phyloP scores from a whole-genome alignment of 2,329 filamentous ascomycete species.

The Cercospora berteroae region DNA sequence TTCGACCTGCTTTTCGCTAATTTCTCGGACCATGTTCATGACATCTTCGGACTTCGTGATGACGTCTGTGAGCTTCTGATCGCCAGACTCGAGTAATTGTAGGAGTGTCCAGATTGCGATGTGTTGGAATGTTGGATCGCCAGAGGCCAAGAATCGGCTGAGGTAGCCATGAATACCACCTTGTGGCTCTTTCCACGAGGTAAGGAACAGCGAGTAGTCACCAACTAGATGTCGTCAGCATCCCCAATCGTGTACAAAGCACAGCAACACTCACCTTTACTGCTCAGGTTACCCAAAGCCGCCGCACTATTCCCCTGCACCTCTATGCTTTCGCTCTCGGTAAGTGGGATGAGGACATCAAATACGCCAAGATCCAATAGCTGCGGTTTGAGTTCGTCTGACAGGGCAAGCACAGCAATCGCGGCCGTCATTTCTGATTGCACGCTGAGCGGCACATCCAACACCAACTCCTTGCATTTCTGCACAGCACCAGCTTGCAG shows the following conservation, averaged over 20 bases:
- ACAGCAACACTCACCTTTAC: slow-evolving; percentile 68
- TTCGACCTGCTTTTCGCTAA: slow-evolving; percentile 85
- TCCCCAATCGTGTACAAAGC: neutral
- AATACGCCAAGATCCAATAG: slow-evolving; percentile 90
- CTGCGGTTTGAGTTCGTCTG: slow-evolving; percentile 91
- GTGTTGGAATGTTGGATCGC: slow-evolving; percentile 96
- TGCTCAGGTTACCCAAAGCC: slow-evolving; percentile 90
- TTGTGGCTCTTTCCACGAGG: slow-evolving; percentile 88
- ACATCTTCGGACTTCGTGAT: slow-evolving; percentile 90
- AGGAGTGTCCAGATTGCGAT: slow-evolving; percentile 98
- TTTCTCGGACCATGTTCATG: slow-evolving; percentile 85
- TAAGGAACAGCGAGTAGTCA: slow-evolving; percentile 93
- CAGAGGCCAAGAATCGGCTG: slow-evolving; percentile 85
- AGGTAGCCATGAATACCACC: slow-evolving; percentile 96
- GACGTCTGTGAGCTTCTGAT: slow-evolving; percentile 79
- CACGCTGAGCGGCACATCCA: slow-evolving; percentile 88
- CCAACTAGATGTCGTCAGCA: slow-evolving; percentile 62
- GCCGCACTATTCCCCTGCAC: slow-evolving; percentile 98
- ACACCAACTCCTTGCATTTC: slow-evolving; percentile 95
- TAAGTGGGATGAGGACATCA: slow-evolving; percentile 91
- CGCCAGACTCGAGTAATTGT: slow-evolving; percentile 92
- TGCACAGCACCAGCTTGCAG: slow-evolving; percentile 94
- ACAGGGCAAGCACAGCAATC: slow-evolving; percentile 91
- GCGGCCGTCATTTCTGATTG: slow-evolving; percentile 99
- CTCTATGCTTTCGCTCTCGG: slow-evolving; percentile 92